Evolutionary conservation across 2,329 filamentous ascomycete species (phyloP).

Genomic region (Malbranchea cinnamomea): DNA sequence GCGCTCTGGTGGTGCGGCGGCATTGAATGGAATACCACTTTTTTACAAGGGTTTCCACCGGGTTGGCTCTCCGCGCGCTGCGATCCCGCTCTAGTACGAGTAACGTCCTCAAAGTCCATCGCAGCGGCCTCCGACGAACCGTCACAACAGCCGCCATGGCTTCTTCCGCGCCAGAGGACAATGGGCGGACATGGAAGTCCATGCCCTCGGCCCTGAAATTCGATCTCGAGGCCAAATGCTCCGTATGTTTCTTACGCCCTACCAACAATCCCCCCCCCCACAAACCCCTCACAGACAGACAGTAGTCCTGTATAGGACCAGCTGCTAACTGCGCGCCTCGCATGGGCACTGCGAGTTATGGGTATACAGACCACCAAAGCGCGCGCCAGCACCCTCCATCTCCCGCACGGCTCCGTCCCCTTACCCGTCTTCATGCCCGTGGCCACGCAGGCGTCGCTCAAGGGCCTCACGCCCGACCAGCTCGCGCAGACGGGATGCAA

Average conservation of each 20-base stretch:
- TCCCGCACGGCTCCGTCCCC: constrained; percentile 82
- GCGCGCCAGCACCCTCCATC: constrained; percentile 68
- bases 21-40: too few relatives aligned
- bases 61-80: too few relatives aligned
- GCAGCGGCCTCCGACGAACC: too few relatives aligned
- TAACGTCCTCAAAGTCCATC: too few relatives aligned
- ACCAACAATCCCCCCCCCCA: constrained; percentile 4
- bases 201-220: constrained; percentile 55
- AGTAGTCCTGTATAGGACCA: neutral
- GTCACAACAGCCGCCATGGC: too few relatives aligned
- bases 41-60: too few relatives aligned
- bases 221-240: constrained; percentile 63
- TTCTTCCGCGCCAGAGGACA: too few relatives aligned
- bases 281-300: neutral
- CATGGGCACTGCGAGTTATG: neutral
- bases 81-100: too few relatives aligned
- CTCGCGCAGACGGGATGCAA: constrained; percentile 78
- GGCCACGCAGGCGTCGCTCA: constrained; percentile 88
- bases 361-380: constrained; percentile 69
- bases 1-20: too few relatives aligned
- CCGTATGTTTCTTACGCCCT: constrained; percentile 50
- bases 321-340: neutral
- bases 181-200: too few relatives aligned
- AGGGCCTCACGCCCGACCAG: constrained; percentile 85
- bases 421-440: constrained; percentile 98